A percentile compares a stretch with the other conserved stretches of the same genome.
Conservation (phyloP, 2,329 filamentous ascomycete genomes). For the Paraphaeosphaeria minitans region DNA sequence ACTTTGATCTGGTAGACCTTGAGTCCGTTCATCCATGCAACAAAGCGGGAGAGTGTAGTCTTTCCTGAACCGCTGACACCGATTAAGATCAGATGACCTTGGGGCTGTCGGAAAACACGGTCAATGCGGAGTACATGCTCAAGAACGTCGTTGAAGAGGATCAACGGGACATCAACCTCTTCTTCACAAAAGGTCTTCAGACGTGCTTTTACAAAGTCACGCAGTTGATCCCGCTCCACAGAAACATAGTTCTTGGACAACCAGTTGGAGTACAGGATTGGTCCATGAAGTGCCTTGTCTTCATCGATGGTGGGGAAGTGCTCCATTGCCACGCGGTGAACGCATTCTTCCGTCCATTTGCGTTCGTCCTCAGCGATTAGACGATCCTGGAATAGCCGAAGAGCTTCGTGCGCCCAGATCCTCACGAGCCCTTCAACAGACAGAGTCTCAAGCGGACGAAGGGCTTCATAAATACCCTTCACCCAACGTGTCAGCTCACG, state of each 20-base stretch:
- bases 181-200: slow-evolving; percentile 99
- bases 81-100: slow-evolving; percentile 97
- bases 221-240: slow-evolving; percentile 90
- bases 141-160: slow-evolving; percentile 98
- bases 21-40: slow-evolving; percentile 99
- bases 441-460: slow-evolving; percentile 86
- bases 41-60: slow-evolving; percentile 95
- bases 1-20: slow-evolving; percentile 99
- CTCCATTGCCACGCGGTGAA: slow-evolving; percentile 83
- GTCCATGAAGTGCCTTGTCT: slow-evolving; percentile 82
- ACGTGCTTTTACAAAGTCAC: slow-evolving; percentile 96
- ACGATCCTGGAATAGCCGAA: slow-evolving; percentile 96
- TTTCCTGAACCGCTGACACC: slow-evolving; percentile 98
- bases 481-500: slow-evolving; percentile 98
- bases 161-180: slow-evolving; percentile 96
- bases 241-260: slow-evolving; percentile 98
- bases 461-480: slow-evolving; percentile 95
- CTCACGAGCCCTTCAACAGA: slow-evolving; percentile 89
- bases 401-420: slow-evolving; percentile 97
- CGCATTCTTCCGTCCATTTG: slow-evolving; percentile 89
- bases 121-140: slow-evolving; percentile 98
- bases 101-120: slow-evolving; percentile 96
- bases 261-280: slow-evolving; percentile 99
- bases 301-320: slow-evolving; percentile 97
- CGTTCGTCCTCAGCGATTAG: slow-evolving; percentile 93